These are phyloP conservation scores for Tetrapisispora pingtungensis DNA, from an alignment of 805 yeast genomes.

Conservation along the genomic window DNA sequence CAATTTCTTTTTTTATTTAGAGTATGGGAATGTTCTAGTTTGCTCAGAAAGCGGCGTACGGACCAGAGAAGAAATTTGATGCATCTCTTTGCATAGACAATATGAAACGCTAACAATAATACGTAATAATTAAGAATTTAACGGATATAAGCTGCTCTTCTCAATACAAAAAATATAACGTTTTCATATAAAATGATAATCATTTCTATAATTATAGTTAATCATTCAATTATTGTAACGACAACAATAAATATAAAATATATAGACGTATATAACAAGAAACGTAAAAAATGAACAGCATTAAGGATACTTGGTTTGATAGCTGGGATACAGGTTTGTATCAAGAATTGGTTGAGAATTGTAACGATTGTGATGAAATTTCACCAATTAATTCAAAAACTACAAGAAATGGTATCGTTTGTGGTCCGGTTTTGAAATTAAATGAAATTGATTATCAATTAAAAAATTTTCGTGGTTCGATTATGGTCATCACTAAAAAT, in stretches of 20 bases:
- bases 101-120: no score
- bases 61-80: no score
- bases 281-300: neutral
- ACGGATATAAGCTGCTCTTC: no score
- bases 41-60: neutral
- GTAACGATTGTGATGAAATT: slow-evolving; percentile 13
- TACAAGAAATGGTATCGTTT: slow-evolving; percentile 24
- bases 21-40: no score
- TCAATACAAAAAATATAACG: no score
- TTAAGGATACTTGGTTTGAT: slow-evolving; percentile 14
- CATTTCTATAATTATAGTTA: no score
- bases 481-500: slow-evolving; percentile 49
- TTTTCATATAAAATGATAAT: no score
- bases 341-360: slow-evolving; percentile 12
- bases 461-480: slow-evolving; percentile 54
- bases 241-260: no score
- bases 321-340: slow-evolving; percentile 20
- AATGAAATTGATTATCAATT: slow-evolving; percentile 46
- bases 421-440: slow-evolving; percentile 74
- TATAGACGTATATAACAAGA: neutral
- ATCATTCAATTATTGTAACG: no score
- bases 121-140: no score
- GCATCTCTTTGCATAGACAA: no score
- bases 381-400: slow-evolving; percentile 12
- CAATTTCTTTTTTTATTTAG: no score